phyloP scores from a whole-genome alignment of 768 basidiomycete genomes.

The Cystoderma amianthinum region DNA sequence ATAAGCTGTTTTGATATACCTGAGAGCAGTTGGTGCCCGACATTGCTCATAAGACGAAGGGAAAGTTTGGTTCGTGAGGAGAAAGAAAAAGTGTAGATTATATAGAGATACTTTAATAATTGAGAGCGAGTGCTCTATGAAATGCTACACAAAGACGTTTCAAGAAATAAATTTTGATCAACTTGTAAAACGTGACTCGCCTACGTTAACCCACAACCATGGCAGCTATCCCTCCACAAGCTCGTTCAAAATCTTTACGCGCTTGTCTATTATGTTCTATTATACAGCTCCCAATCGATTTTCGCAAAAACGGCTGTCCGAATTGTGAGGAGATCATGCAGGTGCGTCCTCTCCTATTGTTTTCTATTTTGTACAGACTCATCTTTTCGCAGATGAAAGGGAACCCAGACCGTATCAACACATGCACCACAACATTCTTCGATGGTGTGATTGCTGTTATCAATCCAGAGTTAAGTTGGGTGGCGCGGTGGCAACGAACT shows the following conservation, averaged over 20 bases:
- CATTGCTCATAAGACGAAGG: slow-evolving; percentile 49
- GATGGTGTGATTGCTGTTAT: slow-evolving; percentile 89
- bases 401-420: slow-evolving; percentile 71
- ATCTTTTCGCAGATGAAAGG: slow-evolving; percentile 89
- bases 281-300: slow-evolving; percentile 78
- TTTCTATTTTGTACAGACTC: too few relatives aligned
- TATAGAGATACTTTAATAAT: too few relatives aligned
- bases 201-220: neutral
- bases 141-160: too few relatives aligned
- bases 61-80: too few relatives aligned
- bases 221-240: slow-evolving; percentile 41
- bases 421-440: slow-evolving; percentile 88
- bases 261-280: slow-evolving; percentile 94
- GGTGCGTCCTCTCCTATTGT: slow-evolving; percentile 43
- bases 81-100: too few relatives aligned
- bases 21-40: slow-evolving; percentile 58
- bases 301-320: slow-evolving; percentile 83
- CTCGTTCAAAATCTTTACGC: slow-evolving; percentile 69
- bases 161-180: too few relatives aligned
- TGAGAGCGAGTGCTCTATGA: too few relatives aligned
- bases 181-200: too few relatives aligned
- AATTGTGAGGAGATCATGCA: slow-evolving; percentile 96
- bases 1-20: slow-evolving; percentile 27
- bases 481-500: slow-evolving; percentile 92
- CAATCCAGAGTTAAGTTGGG: slow-evolving; percentile 87